phyloP scores from a whole-genome alignment of 2,329 filamentous ascomycete genomes.

The Fusarium falciforme region DNA sequence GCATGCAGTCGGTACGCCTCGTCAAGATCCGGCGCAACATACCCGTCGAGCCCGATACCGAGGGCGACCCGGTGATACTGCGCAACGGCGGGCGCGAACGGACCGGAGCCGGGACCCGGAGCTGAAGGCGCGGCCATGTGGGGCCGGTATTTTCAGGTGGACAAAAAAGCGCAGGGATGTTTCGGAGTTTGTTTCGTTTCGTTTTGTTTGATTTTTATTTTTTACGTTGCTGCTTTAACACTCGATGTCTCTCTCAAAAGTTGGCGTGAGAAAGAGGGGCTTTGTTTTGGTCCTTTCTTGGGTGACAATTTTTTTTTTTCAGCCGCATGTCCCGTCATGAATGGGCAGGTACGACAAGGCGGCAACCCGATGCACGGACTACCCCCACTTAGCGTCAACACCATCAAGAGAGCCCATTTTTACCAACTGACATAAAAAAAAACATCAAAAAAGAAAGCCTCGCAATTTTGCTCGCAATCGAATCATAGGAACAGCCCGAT shows the following conservation, averaged over 20 bases:
- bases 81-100: slow-evolving; percentile 8
- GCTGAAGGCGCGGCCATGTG: slow-evolving; percentile 31
- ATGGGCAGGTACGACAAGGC: slow-evolving; percentile 15
- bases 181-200: not conserved
- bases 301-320: not conserved
- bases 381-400: not conserved
- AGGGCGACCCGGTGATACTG: slow-evolving; percentile 30
- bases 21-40: slow-evolving; percentile 26
- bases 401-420: not conserved
- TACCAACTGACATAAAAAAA: not conserved
- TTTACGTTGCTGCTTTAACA: slow-evolving; percentile 41
- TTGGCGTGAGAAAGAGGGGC: slow-evolving; percentile 13
- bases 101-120: slow-evolving; percentile 16
- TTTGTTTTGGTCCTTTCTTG: slow-evolving; percentile 9
- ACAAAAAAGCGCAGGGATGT: not conserved
- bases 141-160: not conserved
- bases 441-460: slow-evolving; percentile 21
- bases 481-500: slow-evolving; percentile 46
- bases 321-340: slow-evolving; percentile 12
- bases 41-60: slow-evolving; percentile 30
- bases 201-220: not conserved
- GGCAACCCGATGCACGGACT: slow-evolving; percentile 21
- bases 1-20: slow-evolving; percentile 30
- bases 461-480: slow-evolving; percentile 34
- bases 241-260: not conserved